Evolutionary conservation across 345 rosid species (phyloP).

Genomic region (Euclidium syriacum): DNA sequence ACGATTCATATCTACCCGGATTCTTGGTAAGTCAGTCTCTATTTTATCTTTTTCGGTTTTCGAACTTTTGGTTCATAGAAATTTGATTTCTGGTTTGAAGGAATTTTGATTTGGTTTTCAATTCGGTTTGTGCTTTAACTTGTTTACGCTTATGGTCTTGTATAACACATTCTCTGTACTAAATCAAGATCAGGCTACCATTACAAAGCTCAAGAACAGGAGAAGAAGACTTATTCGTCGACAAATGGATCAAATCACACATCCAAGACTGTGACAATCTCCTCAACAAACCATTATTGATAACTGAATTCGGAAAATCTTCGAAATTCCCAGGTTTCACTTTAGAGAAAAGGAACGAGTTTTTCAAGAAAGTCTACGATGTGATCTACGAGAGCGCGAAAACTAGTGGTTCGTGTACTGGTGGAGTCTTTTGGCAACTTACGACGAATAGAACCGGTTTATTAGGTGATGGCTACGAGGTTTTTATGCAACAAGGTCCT

Average conservation of each 20-base stretch:
- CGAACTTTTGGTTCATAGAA: too few species aligned
- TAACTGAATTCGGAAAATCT: slow-evolving; percentile 65
- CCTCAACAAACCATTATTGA: slow-evolving; percentile 51
- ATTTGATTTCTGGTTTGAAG: too few species aligned
- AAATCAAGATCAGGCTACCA: slow-evolving; percentile 43
- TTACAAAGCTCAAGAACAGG: slow-evolving; percentile 30
- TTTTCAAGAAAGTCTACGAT: slow-evolving; percentile 39
- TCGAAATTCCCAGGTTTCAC: slow-evolving; percentile 41
- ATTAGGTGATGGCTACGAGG: slow-evolving; percentile 56
- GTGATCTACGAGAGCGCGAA: slow-evolving; percentile 44
- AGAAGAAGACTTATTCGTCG: slow-evolving; percentile 43
- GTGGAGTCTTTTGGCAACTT: slow-evolving; percentile 77
- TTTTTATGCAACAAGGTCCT: slow-evolving; percentile 43
- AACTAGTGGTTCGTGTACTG: slow-evolving; percentile 40
- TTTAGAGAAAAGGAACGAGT: slow-evolving; percentile 41
- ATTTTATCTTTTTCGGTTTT: too few species aligned
- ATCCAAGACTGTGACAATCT: slow-evolving; percentile 36
- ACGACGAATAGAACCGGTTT: slow-evolving; percentile 40
- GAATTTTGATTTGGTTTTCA: too few species aligned
- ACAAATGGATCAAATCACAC: slow-evolving; percentile 49
- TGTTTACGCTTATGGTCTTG: too few species aligned
- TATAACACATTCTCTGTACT: too few species aligned
- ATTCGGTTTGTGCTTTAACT: too few species aligned
- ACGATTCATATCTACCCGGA: slow-evolving; percentile 78
- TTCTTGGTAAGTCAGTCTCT: slow-evolving; percentile 43